Conservation (phyloP, 1,139 yeast species). For the Yamadazyma siamensis region DNA sequence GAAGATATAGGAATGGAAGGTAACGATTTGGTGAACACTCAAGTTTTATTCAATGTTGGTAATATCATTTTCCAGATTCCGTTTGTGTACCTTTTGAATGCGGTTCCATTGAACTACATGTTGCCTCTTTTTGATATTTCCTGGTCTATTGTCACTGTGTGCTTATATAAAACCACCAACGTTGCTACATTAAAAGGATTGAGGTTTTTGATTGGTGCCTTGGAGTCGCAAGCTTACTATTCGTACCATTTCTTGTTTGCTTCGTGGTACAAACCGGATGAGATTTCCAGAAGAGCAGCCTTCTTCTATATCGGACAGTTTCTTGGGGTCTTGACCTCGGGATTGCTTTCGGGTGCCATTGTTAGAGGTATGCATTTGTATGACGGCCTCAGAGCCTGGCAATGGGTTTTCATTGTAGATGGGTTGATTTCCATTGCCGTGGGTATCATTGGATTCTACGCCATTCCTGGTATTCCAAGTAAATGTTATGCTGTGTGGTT, state of each 20-base stretch:
- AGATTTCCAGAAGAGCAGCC: conserved; percentile 58
- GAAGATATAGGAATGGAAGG: conserved; percentile 59
- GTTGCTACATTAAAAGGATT: conserved; percentile 52
- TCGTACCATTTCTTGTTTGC: conserved; percentile 62
- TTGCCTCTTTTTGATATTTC: conserved; percentile 57
- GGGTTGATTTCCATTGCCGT: conserved; percentile 58
- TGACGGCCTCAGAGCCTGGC: conserved; percentile 59
- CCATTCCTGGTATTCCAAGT: conserved; percentile 69
- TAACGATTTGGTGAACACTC: conserved; percentile 63
- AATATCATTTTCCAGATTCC: conserved; percentile 55
- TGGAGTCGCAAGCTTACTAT: conserved; percentile 60
- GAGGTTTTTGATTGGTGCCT: conserved; percentile 59
- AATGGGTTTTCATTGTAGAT: conserved; percentile 72
- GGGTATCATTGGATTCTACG: conserved; percentile 58
- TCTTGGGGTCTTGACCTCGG: conserved; percentile 60
- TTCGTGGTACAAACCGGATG: conserved; percentile 55
- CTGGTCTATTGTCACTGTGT: conserved; percentile 67
- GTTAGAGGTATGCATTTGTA: conserved; percentile 44
- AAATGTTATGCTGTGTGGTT: conserved; percentile 54
- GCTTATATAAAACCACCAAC: conserved; percentile 44
- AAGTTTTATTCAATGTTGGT: conserved; percentile 56
- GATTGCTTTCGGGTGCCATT: conserved; percentile 62
- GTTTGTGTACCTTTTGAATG: conserved; percentile 41
- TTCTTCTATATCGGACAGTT: conserved; percentile 59
- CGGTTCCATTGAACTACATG: conserved; percentile 52